Evolutionary conservation across 306 rosid species (phyloP), one percentile per base, ranked within the genome.

Genomic region (Gastrolobium villosum): DNA sequence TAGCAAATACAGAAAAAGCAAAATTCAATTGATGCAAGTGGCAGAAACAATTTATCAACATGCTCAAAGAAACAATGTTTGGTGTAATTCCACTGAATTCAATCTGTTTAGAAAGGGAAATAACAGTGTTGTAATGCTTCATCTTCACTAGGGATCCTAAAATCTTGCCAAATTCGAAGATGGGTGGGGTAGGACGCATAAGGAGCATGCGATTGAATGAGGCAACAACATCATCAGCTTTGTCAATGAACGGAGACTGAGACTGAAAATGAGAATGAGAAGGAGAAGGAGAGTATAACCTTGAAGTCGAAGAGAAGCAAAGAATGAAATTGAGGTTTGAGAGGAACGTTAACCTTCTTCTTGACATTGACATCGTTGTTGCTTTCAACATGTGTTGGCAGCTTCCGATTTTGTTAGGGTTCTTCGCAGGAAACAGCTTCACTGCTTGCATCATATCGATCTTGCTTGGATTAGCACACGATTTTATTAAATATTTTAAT

Each of bases 121-220:
- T 65, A 10, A 28, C 40, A 14, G 65, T 53, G 36, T 64, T 10
- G 50, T 53, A 71, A 71, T 36, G 76, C 8, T 54, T 53, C 65
- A 39, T 35, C 50, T 31, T 71, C 15, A 3, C 76, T 53, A 71
- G 56, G 3, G 35, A 30, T 4, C 65, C 65, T 10, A 53, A 39
- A 53, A 71, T 53, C 20, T 54, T 15, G 26, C 4, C 2, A 36
- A 71, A n/a, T 14, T 71, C 20, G 0, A 15, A 1, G 4, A 53
- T 37, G 36, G 76, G 10, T 2, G 65, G 76, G 0, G 10, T 34
- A 9, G 13, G 35, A 52, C 36, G 45, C 76, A 50, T 7, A 15
- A 0, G 5, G 13, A 70, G 32, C 31, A 70, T 35, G 14, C 43
- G 48, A 70, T 52, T 35, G 30, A 52, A 70, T 26, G 64, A 50